These are phyloP conservation scores for Pseudogymnoascus destructans DNA, from an alignment of 2,329 filamentous ascomycete genomes.

Conservation along the genomic window DNA sequence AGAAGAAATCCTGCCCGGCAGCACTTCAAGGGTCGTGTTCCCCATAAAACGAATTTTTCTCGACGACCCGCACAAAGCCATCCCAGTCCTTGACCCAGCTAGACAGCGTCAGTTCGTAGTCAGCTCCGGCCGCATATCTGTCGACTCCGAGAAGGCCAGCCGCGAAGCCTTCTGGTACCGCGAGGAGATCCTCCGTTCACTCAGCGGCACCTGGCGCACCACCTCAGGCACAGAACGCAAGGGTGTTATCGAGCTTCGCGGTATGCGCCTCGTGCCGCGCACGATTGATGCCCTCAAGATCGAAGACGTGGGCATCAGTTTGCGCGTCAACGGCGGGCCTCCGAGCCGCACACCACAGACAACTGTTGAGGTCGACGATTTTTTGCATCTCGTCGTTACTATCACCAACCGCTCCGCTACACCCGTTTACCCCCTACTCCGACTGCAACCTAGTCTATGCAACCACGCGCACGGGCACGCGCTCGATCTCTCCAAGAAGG, in stretches of 20 bases:
- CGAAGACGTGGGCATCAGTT: conserved; percentile 60
- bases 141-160: conserved; percentile 63
- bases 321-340: conserved; percentile 33
- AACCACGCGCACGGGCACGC: conserved; percentile 52
- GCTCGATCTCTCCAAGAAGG: conserved; percentile 67
- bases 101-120: conserved; percentile 90
- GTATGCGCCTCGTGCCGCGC: conserved; percentile 56
- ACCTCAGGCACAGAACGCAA: conserved; percentile 36
- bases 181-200: conserved; percentile 59
- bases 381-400: conserved; percentile 55
- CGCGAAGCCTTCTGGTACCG: conserved; percentile 88
- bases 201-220: conserved; percentile 61
- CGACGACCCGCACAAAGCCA: conserved; percentile 60
- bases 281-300: conserved; percentile 78
- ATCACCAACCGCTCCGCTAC: conserved; percentile 60
- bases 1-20: conserved; percentile 48
- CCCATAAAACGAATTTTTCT: conserved; percentile 65
- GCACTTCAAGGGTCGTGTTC: conserved; percentile 62
- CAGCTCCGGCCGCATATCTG: conserved; percentile 63
- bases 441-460: conserved; percentile 64
- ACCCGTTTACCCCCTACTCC: conserved; percentile 57
- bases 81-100: conserved; percentile 68
- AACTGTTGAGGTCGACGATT: conserved; percentile 40
- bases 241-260: conserved; percentile 64
- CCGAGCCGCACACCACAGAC: conserved; percentile 16